These are phyloP conservation scores for Trichophyton benhamiae DNA, from an alignment of 2,329 filamentous ascomycete species.

Conservation along the genomic window DNA sequence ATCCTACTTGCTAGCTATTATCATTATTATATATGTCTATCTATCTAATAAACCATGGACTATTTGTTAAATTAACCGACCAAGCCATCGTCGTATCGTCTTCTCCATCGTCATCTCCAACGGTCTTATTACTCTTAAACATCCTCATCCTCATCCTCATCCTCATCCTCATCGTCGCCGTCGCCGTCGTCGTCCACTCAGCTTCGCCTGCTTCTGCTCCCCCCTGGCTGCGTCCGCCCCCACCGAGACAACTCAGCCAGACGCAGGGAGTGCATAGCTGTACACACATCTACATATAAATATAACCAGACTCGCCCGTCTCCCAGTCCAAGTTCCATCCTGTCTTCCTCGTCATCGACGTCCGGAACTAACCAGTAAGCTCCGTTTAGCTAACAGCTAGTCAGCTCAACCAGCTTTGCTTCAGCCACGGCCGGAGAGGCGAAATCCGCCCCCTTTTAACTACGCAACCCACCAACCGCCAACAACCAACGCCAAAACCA, in stretches of 20 bases:
- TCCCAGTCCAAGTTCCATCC: too few relatives aligned
- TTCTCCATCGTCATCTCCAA: background rate
- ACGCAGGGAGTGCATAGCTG: too few relatives aligned
- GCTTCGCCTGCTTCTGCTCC: background rate
- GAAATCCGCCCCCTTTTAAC: background rate
- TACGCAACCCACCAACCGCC: background rate
- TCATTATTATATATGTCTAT: too few relatives aligned
- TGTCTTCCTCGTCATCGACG: too few relatives aligned
- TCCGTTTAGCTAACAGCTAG: too few relatives aligned
- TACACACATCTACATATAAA: too few relatives aligned
- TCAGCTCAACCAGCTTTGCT: too few relatives aligned
- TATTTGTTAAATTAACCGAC: background rate
- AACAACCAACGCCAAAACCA: background rate
- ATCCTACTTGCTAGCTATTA: too few relatives aligned
- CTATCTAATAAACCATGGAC: background rate
- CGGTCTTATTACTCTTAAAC: background rate
- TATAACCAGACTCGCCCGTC: too few relatives aligned
- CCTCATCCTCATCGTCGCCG: background rate
- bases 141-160: background rate
- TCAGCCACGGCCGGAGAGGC: background rate
- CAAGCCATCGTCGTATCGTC: background rate
- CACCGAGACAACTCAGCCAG: too few relatives aligned
- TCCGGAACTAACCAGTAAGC: too few relatives aligned
- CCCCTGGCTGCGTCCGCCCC: background rate
- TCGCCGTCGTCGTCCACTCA: background rate